Evolutionary conservation across 139 green algal species (phyloP), one percentile per base, ranked within the genome.

Genomic region (Klebsormidium nitens): DNA sequence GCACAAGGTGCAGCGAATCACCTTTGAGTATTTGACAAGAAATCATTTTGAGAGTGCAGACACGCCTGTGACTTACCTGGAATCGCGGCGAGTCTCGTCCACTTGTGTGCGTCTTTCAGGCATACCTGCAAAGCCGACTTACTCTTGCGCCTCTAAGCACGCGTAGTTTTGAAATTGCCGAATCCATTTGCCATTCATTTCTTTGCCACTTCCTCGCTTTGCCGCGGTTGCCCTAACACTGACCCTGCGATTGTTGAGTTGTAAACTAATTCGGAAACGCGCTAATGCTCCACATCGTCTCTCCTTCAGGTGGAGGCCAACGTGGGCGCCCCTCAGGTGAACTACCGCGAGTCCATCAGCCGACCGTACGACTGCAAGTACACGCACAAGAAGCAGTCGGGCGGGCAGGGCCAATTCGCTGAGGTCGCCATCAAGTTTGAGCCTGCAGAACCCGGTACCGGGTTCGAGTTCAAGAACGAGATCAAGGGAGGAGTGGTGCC

Each of bases 321-420:
- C 32, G 72, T 80, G 1, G 49, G 48, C 19, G 73, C 61, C n/a
- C 72, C 72, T 2, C 88, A 93, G 85, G 93, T 99, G 40, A 98
- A 98, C 91, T 99, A 99, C 89, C 84, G 93, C 42, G 95, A 99
- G 82, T 90, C 88, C 73, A 97, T 98, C 78, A 86, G 71, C 66
- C 81, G 81, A 56, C 1, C 29, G 3, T 80, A 82, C 19, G 87
- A 96, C 77, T 36, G 93, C 17, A 88, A 88, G 44, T 98, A 97
- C 80, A 83, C 91, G 63, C 95, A 99, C 90, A 98, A 98, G 89
- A 99, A 99, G 90, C 95, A 99, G 88, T 90, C 78, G 1, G 95
- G 95, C 46, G 95, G 95, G 56, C 82, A 74, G 40, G 95, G 95
- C 59, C 95, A 99, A 86, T 99, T 97, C 82, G 95, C 88, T 17